These are phyloP conservation scores for Daldinia bambusicola DNA, from an alignment of 495 filamentous ascomycete species.

Conservation along the genomic window DNA sequence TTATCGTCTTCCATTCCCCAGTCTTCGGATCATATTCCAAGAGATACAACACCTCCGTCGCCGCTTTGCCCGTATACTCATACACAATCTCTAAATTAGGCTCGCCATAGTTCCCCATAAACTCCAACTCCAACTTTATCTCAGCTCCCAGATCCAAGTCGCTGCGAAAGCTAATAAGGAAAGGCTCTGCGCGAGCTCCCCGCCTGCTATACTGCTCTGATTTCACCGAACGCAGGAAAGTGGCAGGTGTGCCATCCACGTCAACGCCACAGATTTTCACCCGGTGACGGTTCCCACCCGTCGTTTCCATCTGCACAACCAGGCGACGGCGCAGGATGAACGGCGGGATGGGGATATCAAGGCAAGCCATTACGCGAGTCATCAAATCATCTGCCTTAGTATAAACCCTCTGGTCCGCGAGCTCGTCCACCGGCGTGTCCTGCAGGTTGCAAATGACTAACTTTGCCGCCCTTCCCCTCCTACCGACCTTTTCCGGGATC, in stretches of 20 bases:
- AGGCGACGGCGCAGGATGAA: slow-evolving; percentile 52
- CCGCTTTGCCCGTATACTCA: slow-evolving; percentile 14
- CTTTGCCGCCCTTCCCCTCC: slow-evolving; percentile 38
- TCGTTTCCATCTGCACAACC: slow-evolving; percentile 43
- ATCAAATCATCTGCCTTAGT: slow-evolving; percentile 55
- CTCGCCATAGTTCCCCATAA: slow-evolving; percentile 60
- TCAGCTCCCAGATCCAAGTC: slow-evolving; percentile 39
- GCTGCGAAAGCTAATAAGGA: slow-evolving; percentile 49
- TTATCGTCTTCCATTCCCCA: slow-evolving; percentile 49
- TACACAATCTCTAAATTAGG: slow-evolving; percentile 51
- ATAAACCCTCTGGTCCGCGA: slow-evolving; percentile 47
- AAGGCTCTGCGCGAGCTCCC: slow-evolving; percentile 51
- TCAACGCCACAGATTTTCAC: slow-evolving; percentile 52
- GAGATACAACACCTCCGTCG: slow-evolving; percentile 45
- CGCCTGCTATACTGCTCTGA: slow-evolving; percentile 49
- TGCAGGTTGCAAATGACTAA: slow-evolving; percentile 61
- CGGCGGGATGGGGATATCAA: slow-evolving; percentile 49
- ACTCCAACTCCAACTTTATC: slow-evolving; percentile 54
- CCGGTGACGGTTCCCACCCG: slow-evolving; percentile 32
- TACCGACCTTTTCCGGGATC: slow-evolving; percentile 52
- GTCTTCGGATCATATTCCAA: slow-evolving; percentile 53
- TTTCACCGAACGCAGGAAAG: slow-evolving; percentile 55
- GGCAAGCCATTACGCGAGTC: slow-evolving; percentile 52
- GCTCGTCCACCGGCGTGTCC: slow-evolving; percentile 52
- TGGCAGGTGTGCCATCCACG: slow-evolving; percentile 56